These are phyloP conservation scores for Kurtzmaniella quercitrusa DNA, from an alignment of 1,139 yeast species.

Conservation along the genomic window DNA sequence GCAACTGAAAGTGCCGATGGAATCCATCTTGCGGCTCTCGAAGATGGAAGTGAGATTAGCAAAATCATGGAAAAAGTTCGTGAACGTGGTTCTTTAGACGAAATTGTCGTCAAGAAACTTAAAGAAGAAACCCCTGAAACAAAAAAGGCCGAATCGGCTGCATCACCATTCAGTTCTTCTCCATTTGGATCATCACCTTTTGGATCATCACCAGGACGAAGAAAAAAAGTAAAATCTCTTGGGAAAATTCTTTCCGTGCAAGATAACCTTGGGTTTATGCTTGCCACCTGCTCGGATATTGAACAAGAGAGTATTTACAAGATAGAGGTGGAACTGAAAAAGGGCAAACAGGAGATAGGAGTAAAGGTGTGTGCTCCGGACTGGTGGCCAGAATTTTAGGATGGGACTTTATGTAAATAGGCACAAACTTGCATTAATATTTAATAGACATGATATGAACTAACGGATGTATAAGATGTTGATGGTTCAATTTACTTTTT, in stretches of 20 bases:
- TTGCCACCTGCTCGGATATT: slow-evolving; percentile 46
- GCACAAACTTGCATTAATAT: neutral
- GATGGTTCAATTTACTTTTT: neutral
- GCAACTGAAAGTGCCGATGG: slow-evolving; percentile 14
- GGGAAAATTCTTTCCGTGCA: slow-evolving; percentile 58
- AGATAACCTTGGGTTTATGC: slow-evolving; percentile 66
- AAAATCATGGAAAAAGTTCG: neutral
- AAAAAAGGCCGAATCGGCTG: slow-evolving; percentile 9
- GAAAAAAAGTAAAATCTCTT: slow-evolving; percentile 39
- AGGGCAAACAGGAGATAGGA: slow-evolving; percentile 10
- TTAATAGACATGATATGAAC: neutral
- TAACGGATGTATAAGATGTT: neutral
- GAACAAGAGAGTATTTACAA: slow-evolving; percentile 25
- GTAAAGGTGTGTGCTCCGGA: slow-evolving; percentile 19
- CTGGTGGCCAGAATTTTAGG: slow-evolving; percentile 25
- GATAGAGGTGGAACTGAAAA: slow-evolving; percentile 15
- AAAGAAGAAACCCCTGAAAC: slow-evolving; percentile 7
- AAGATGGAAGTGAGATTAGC: slow-evolving; percentile 6
- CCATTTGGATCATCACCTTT: slow-evolving; percentile 26
- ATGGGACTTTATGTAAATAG: neutral
- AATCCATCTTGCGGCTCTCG: slow-evolving; percentile 13
- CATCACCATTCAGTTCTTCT: neutral
- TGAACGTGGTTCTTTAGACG: neutral
- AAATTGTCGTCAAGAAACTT: neutral
- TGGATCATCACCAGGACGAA: slow-evolving; percentile 23